These are phyloP conservation scores for Pseudoturritis turrita DNA, from an alignment of 345 rosid genomes.

Conservation along the genomic window DNA sequence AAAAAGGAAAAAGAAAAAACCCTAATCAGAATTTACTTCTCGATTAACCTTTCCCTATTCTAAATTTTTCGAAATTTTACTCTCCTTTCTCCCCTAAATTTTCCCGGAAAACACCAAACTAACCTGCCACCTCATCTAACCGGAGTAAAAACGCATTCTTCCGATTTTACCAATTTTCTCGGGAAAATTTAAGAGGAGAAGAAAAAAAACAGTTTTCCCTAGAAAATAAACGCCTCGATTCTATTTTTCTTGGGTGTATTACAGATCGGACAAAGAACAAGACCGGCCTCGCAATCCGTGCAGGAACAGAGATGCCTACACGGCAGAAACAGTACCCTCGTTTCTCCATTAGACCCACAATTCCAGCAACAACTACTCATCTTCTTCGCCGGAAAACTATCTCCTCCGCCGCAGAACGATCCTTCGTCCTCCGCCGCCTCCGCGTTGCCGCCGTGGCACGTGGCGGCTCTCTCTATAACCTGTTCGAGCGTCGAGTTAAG, in stretches of 20 bases:
- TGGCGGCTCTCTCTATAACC: constrained; percentile 35
- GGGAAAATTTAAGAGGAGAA: constrained; percentile 10
- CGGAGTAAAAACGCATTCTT: neutral
- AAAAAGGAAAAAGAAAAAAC: neutral
- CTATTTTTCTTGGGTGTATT: constrained; percentile 58
- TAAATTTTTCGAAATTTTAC: neutral
- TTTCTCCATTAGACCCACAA: constrained; percentile 43
- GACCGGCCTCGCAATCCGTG: constrained; percentile 47
- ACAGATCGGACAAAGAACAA: constrained; percentile 73
- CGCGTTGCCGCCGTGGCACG: constrained; percentile 30
- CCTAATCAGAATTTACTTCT: constrained; percentile 22
- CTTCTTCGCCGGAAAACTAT: constrained; percentile 7
- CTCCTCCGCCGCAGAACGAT: constrained; percentile 34
- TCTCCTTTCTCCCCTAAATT: neutral
- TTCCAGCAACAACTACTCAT: constrained; percentile 39
- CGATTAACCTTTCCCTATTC: constrained; percentile 6
- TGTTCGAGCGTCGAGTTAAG: constrained; percentile 51
- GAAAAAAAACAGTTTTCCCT: neutral
- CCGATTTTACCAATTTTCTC: constrained; percentile 11
- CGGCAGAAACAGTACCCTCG: constrained; percentile 81
- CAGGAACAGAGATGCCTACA: constrained; percentile 93
- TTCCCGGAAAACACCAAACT: neutral
- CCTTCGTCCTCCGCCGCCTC: constrained; percentile 46
- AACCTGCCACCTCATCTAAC: constrained; percentile 9
- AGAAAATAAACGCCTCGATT: constrained; percentile 59